Evolutionary conservation across 1,139 yeast species (phyloP).

Genomic region (Kodamaea anthophila): DNA sequence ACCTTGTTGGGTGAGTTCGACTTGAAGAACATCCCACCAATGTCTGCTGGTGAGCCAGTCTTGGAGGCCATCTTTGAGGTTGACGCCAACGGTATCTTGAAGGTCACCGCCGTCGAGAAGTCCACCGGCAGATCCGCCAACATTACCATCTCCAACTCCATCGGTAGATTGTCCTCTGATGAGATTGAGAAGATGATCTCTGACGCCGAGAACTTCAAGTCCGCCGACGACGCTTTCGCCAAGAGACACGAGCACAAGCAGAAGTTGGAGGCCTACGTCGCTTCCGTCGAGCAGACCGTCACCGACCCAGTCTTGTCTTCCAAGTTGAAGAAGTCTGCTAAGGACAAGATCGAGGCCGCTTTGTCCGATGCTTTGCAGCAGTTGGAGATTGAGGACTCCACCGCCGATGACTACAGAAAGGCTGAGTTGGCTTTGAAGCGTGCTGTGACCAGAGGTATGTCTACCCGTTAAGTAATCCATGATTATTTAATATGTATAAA

Average conservation of each 20-base stretch:
- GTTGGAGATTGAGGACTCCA: slow-evolving; percentile 92
- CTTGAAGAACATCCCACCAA: slow-evolving; percentile 97
- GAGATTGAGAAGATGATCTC: slow-evolving; percentile 98
- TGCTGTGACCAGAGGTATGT: slow-evolving; percentile 99
- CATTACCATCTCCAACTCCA: slow-evolving; percentile 99
- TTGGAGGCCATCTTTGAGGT: slow-evolving; percentile 99
- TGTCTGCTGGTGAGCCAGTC: slow-evolving; percentile 99
- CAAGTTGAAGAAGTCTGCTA: slow-evolving; percentile 96
- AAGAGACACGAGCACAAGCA: slow-evolving; percentile 99
- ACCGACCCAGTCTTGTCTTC: slow-evolving; percentile 98
- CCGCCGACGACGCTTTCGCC: slow-evolving; percentile 98
- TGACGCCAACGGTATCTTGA: slow-evolving; percentile 99
- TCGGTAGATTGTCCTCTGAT: slow-evolving; percentile 96
- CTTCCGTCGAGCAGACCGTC: slow-evolving; percentile 93
- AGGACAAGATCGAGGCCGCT: slow-evolving; percentile 97
- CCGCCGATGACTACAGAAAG: slow-evolving; percentile 97
- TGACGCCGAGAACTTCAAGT: slow-evolving; percentile 99
- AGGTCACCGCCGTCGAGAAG: slow-evolving; percentile 99
- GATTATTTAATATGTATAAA: slow-evolving; percentile 15
- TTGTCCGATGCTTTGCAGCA: slow-evolving; percentile 98
- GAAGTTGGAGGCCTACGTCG: slow-evolving; percentile 98
- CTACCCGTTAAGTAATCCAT: slow-evolving; percentile 72
- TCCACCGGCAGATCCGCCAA: slow-evolving; percentile 99
- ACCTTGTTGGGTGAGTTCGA: slow-evolving; percentile 99
- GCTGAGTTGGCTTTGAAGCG: slow-evolving; percentile 99